Conservation (phyloP, 148 eudicot genomes). For the Vaccinium corymbosum region DNA sequence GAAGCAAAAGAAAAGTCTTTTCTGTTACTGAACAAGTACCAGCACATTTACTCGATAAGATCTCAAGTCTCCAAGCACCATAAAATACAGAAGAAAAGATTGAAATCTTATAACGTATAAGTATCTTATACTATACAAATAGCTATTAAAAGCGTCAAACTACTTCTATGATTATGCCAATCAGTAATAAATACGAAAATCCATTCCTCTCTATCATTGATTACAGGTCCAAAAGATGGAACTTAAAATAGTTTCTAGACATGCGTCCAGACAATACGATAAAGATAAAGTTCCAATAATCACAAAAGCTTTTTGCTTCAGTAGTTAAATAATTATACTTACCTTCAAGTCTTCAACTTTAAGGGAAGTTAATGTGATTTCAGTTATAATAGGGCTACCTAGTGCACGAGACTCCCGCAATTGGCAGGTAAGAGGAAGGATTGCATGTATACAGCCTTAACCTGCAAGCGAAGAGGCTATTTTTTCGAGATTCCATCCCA, state of each 20-base stretch:
- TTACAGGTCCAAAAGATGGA: neutral
- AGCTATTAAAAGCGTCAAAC: neutral
- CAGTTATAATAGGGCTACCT: neutral
- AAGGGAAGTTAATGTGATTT: neutral
- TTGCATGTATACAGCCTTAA: neutral
- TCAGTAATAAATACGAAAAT: neutral
- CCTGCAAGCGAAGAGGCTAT: neutral
- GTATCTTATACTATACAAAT: neutral
- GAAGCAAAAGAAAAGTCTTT: neutral
- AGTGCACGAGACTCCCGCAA: neutral
- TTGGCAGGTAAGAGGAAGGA: neutral
- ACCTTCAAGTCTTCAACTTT: neutral
- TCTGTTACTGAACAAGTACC: neutral
- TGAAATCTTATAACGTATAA: neutral
- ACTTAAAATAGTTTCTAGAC: neutral
- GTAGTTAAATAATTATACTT: neutral
- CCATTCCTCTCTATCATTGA: neutral
- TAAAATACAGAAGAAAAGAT: constrained; percentile 7
- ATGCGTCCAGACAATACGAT: neutral
- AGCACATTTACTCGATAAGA: neutral
- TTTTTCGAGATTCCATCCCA: neutral
- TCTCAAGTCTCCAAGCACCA: neutral
- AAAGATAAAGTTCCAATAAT: neutral
- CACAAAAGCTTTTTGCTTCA: neutral
- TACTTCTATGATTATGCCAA: neutral